Evolutionary conservation across 768 basidiomycete species (phyloP).

Genomic region (Daedaleopsis sinensis): DNA sequence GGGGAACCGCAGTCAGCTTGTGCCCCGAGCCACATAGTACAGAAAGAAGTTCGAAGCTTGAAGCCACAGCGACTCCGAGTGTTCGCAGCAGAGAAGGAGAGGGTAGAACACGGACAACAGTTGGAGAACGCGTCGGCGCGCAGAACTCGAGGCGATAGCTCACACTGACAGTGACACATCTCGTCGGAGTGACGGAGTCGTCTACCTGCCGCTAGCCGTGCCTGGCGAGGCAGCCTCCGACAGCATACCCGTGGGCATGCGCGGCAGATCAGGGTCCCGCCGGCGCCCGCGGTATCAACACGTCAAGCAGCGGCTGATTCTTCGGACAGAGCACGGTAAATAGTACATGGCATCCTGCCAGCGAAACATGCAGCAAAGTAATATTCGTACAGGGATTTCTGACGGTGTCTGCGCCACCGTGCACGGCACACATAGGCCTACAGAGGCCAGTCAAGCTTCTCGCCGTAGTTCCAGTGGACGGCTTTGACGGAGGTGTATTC

Average conservation of each 20-base stretch:
- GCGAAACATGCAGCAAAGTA: not conserved
- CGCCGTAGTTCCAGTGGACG: slow-evolving; percentile 87
- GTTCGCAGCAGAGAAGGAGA: not conserved
- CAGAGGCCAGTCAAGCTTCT: slow-evolving; percentile 78
- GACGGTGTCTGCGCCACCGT: not conserved
- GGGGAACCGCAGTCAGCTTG: too few species aligned
- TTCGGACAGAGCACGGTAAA: not conserved
- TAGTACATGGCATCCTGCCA: not conserved
- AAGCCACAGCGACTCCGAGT: not conserved
- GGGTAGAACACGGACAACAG: not conserved
- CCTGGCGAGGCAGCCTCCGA: too few species aligned
- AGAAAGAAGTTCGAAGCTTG: not conserved
- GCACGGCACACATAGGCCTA: slow-evolving; percentile 26
- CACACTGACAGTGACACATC: too few species aligned
- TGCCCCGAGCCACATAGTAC: too few species aligned
- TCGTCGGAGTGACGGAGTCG: too few species aligned
- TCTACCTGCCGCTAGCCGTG: too few species aligned
- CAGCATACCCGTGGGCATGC: too few species aligned
- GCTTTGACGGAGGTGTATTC: slow-evolving; percentile 86
- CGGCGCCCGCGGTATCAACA: not conserved
- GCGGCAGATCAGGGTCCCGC: not conserved
- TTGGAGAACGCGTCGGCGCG: not conserved
- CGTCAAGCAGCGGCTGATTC: not conserved
- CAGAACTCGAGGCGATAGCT: not conserved
- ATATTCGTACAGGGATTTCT: slow-evolving; percentile 1